Evolutionary conservation across 1,139 yeast genomes (phyloP), one percentile per base, ranked within the genome.

Genomic region (Taiozyma sp.): DNA sequence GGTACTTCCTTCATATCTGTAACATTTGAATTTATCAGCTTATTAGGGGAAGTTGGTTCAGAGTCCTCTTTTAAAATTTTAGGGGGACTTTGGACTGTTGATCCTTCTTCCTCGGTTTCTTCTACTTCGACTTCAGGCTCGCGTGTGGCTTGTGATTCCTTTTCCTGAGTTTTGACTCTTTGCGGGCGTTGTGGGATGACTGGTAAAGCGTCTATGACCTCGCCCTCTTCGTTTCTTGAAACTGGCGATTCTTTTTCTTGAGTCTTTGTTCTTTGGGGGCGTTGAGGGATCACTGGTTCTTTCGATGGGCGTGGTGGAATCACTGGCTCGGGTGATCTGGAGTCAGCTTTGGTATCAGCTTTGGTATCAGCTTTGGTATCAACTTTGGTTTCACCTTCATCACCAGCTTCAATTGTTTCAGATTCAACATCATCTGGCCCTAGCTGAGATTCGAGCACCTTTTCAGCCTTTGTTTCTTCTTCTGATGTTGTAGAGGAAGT

Each of bases 181-280:
- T 26, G 8, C 42, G 53, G 51, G 22, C 47, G 50, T 16, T 46
- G 21, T n/a, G 51, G 53, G 42, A 45, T 44, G n/a, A 14, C 19
- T 19, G 49, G 46, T 13, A 11, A 10, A 37, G n/a, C 22, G 21
- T 28, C 11, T 19, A 21, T 47, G 42, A 22, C 22, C 29, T 7
- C 19, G 14, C 4, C n/a, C 19, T 37, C 16, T 34, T 42, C 26
- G 9, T n/a, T 32, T 11, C 24, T 19, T 16, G 48, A n/a, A 6
- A 42, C 37, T 9, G 39, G 43, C 37, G 28, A 29, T 26, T 43
- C 43, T 10, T 28, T n/a, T 22, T 39, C 24, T 13, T 45, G 8
- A 28, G 26, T 13, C 22, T 47, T 21, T 22, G 29, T 34, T 46
- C 46, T 46, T 28, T 28, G 4, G 42, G 53, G 51, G 26, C 47